These are phyloP conservation scores for Sclerotinia glacialis DNA, from an alignment of 2,329 filamentous ascomycete species.

Conservation along the genomic window DNA sequence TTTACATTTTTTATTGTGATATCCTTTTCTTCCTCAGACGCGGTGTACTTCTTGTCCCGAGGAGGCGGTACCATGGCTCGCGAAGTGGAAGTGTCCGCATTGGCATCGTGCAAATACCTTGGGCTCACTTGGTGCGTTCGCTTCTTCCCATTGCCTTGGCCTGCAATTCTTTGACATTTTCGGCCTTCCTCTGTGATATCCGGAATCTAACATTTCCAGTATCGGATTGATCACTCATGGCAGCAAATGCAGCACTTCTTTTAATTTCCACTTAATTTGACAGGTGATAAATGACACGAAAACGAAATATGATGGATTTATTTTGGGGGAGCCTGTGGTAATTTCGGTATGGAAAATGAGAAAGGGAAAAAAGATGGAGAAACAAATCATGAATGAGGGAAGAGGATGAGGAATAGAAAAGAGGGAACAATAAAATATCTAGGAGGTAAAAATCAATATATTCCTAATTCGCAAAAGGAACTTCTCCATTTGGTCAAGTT, in stretches of 20 bases:
- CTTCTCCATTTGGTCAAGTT: no score
- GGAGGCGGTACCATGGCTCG: not conserved
- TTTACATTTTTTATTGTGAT: not conserved
- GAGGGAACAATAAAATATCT: no score
- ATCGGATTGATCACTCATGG: not conserved
- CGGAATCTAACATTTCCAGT: not conserved
- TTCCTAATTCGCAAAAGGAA: no score
- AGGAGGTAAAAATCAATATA: no score
- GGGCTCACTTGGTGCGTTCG: no score
- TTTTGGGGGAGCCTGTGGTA: not conserved
- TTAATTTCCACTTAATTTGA: constrained; percentile 4
- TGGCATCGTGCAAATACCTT: not conserved
- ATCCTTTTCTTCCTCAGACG: not conserved
- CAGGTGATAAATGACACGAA: not conserved
- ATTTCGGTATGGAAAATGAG: not conserved
- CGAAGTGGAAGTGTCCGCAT: not conserved
- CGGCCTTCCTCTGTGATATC: not conserved
- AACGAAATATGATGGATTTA: not conserved
- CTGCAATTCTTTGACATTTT: not conserved
- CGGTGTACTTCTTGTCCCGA: not conserved
- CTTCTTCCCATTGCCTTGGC: not conserved
- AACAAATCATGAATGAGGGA: no score
- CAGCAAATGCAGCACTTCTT: not conserved
- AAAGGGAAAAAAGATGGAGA: not conserved
- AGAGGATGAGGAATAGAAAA: no score